Conservation (phyloP, 2,329 filamentous ascomycete genomes). For the Geosmithia morbida region DNA sequence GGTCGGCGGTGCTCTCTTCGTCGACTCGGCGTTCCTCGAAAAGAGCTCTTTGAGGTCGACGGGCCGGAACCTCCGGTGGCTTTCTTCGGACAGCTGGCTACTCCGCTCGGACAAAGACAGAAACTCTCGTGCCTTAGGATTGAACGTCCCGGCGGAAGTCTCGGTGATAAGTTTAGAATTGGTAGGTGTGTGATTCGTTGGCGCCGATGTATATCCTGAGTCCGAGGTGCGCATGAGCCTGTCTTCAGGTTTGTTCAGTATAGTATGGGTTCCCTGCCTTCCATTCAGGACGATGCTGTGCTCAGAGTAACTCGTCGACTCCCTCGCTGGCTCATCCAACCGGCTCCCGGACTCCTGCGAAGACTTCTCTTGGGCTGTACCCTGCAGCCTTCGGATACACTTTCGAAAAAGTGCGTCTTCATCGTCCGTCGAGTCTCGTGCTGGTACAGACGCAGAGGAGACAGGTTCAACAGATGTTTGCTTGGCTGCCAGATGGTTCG, state of each 20-base stretch:
- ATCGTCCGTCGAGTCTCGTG: neutral
- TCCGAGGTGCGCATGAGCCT: neutral
- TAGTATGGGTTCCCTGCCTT: neutral
- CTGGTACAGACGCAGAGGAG: neutral
- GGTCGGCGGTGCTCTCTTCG: neutral
- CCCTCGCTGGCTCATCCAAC: neutral
- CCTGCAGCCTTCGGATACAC: neutral
- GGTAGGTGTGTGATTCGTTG: neutral
- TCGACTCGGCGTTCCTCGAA: neutral
- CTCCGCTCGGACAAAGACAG: constrained; percentile 9
- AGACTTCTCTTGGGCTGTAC: neutral
- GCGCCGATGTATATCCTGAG: constrained; percentile 2
- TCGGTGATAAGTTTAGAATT: neutral
- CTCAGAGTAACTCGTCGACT: neutral
- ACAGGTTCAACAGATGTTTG: neutral
- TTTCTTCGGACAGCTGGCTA: neutral
- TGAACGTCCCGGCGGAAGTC: constrained; percentile 8
- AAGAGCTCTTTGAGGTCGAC: constrained; percentile 1
- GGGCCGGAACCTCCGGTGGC: neutral
- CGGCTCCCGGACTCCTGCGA: neutral
- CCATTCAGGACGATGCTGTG: neutral
- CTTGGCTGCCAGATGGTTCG: neutral
- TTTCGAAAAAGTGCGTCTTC: neutral
- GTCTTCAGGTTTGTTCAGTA: neutral
- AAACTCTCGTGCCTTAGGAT: constrained; percentile 18